Evolutionary conservation across 1,284 basidiomycete species (phyloP).

Genomic region (Filobasidium uniguttulatum): DNA sequence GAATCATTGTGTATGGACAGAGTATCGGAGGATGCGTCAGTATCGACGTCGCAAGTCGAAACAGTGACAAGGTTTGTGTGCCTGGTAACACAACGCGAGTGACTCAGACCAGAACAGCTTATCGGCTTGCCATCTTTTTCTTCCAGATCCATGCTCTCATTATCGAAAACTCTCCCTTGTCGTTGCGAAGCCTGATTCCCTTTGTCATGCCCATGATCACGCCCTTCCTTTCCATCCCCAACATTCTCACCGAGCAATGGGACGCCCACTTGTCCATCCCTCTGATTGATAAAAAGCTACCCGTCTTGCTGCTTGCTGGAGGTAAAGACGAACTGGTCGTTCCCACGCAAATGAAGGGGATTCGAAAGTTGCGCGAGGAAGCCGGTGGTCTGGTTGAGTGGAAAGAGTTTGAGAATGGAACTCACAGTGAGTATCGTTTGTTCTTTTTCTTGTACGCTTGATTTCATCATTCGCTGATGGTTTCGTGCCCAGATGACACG

Average conservation of each 20-base stretch:
- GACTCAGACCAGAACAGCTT: background rate
- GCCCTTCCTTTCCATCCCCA: slow-evolving; percentile 37
- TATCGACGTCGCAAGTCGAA: slow-evolving; percentile 70
- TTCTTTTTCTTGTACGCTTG: background rate
- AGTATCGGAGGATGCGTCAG: slow-evolving; percentile 93
- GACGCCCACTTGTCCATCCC: slow-evolving; percentile 60
- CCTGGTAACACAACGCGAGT: background rate
- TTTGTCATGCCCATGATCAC: slow-evolving; percentile 63
- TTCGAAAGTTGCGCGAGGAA: slow-evolving; percentile 51
- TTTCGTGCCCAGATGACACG: slow-evolving; percentile 48
- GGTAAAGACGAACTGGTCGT: slow-evolving; percentile 71
- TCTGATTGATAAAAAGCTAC: slow-evolving; percentile 53
- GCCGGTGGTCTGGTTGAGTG: slow-evolving; percentile 28
- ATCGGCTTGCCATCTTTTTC: slow-evolving; percentile 3
- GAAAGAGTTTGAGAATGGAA: slow-evolving; percentile 50
- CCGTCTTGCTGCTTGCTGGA: slow-evolving; percentile 76
- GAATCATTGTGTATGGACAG: slow-evolving; percentile 75
- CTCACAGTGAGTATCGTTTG: slow-evolving; percentile 48
- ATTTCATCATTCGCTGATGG: background rate
- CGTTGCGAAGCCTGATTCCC: slow-evolving; percentile 65
- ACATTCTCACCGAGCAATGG: slow-evolving; percentile 54
- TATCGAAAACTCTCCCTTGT: slow-evolving; percentile 85
- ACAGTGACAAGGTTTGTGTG: slow-evolving; percentile 49
- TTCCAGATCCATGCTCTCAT: slow-evolving; percentile 40
- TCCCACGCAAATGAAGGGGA: slow-evolving; percentile 62